A percentile compares a stretch with the other conserved stretches of the same genome.
Conservation (phyloP, 208 protist species). For the Spongospora subterranea region DNA sequence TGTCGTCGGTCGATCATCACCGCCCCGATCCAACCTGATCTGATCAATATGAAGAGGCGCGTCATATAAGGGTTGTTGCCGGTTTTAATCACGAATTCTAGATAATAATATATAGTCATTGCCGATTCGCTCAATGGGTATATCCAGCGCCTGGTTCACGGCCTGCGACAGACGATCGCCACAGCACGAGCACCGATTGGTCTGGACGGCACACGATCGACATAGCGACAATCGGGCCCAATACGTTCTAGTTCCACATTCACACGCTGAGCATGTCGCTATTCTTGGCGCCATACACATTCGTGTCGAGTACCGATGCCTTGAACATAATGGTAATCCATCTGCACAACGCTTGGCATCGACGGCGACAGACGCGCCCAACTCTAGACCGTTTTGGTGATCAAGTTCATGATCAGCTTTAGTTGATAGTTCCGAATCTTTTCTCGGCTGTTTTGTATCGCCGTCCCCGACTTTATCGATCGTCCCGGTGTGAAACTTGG, state of each 20-base stretch:
- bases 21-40: neutral
- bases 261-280: neutral
- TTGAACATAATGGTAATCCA: too few species aligned
- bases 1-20: constrained; percentile 19
- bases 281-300: neutral
- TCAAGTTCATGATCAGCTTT: too few species aligned
- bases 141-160: neutral
- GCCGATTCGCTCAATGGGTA: neutral
- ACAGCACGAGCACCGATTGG: neutral
- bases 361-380: too few species aligned
- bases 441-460: too few species aligned
- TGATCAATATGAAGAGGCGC: neutral
- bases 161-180: neutral
- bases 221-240: neutral
- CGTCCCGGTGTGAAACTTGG: too few species aligned
- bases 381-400: too few species aligned
- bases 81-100: neutral
- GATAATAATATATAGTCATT: neutral
- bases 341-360: too few species aligned
- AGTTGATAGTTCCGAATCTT: too few species aligned
- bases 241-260: neutral
- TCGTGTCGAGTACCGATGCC: too few species aligned
- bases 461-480: too few species aligned
- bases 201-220: neutral
- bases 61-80: neutral